Percentiles rank a stretch among this genome's conserved stretches.
These are phyloP conservation scores for Phytophthora constricta DNA, from an alignment of 352 stramenopile genomes.

Conservation along the genomic window DNA sequence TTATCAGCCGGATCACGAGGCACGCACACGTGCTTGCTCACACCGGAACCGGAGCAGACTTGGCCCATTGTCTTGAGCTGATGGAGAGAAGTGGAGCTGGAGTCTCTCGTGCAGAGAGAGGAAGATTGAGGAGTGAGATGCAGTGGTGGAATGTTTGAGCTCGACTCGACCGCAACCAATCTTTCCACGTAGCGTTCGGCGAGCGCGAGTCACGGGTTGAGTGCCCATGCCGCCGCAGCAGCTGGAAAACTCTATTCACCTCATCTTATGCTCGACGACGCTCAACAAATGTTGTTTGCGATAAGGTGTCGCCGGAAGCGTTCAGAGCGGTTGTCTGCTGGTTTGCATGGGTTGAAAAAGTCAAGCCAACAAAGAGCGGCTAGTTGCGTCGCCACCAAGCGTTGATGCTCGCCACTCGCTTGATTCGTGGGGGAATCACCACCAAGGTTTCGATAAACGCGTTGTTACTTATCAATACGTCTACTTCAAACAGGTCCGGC, in stretches of 20 bases:
- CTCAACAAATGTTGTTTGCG: neutral
- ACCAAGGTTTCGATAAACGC: too few species aligned
- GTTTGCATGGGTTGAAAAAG: too few species aligned
- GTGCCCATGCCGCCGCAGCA: neutral
- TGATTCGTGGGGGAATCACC: too few species aligned
- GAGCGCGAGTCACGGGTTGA: conserved; percentile 32
- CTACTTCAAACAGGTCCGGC: too few species aligned
- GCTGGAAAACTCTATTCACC: conserved; percentile 20
- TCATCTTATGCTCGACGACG: neutral
- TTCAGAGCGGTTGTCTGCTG: too few species aligned
- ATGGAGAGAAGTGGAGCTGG: conserved; percentile 3
- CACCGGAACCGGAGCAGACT: conserved; percentile 53
- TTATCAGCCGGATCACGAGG: conserved; percentile 38
- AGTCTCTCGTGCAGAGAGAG: conserved; percentile 29
- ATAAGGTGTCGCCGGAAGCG: too few species aligned
- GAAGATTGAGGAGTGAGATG: conserved; percentile 45
- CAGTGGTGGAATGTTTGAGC: neutral
- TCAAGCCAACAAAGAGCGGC: too few species aligned
- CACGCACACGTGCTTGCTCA: conserved; percentile 53
- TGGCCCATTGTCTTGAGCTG: conserved; percentile 50
- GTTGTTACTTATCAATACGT: too few species aligned
- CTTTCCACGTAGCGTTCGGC: conserved; percentile 13
- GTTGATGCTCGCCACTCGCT: too few species aligned
- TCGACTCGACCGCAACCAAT: neutral
- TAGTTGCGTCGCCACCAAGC: too few species aligned